Percentiles rank a stretch among this genome's conserved stretches.
Conservation (phyloP, 192 early-diverging fungal genomes). For the Pilaira anomala region DNA sequence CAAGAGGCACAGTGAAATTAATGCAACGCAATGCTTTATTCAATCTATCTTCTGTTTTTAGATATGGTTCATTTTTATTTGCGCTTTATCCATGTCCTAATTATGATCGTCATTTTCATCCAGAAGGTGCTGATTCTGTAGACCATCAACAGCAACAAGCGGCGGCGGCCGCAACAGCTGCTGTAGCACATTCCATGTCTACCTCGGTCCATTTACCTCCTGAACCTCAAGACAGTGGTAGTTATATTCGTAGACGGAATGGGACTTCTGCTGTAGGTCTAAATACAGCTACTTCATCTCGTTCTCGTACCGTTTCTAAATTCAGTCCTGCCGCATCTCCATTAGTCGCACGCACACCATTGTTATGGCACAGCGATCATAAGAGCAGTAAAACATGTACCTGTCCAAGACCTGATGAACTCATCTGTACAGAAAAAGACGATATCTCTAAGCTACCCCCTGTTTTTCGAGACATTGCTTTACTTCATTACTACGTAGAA, state of each 20-base stretch:
- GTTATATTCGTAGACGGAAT: background rate
- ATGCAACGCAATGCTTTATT: conserved; percentile 22
- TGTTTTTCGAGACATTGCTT: conserved; percentile 39
- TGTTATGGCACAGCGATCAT: conserved; percentile 14
- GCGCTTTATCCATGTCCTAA: conserved; percentile 30
- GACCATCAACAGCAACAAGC: background rate
- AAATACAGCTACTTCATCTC: background rate
- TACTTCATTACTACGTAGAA: conserved; percentile 54
- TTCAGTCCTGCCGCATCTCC: conserved; percentile 18
- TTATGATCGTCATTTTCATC: conserved; percentile 19
- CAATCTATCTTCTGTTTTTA: conserved; percentile 29
- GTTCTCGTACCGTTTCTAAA: conserved; percentile 10
- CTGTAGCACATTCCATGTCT: background rate
- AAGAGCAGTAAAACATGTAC: conserved; percentile 11
- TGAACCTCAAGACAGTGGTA: background rate
- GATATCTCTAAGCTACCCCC: conserved; percentile 19
- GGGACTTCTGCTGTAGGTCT: background rate
- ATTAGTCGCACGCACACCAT: background rate
- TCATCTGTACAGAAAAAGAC: conserved; percentile 25
- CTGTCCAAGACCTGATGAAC: conserved; percentile 18
- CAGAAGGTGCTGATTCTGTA: background rate
- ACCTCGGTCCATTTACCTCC: background rate
- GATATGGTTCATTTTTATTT: conserved; percentile 25
- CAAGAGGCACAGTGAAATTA: background rate
- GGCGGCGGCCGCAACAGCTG: background rate